Evolutionary conservation across 352 stramenopile species (phyloP).

Genomic region (Vaucheria bursata): DNA sequence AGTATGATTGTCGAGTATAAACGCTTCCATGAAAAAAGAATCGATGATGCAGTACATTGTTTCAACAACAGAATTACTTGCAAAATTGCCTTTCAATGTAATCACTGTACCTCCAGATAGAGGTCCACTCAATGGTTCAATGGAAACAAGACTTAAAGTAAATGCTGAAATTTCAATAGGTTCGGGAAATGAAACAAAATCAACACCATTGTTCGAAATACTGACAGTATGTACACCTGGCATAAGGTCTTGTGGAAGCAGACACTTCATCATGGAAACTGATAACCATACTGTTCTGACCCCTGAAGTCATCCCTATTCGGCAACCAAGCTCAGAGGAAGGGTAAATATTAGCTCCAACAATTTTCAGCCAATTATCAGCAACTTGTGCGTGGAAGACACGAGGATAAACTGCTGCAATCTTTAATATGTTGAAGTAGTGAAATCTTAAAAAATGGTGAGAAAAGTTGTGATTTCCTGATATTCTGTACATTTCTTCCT

Average conservation of each 20-base stretch:
- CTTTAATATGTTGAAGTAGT: no score
- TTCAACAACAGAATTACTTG: background rate
- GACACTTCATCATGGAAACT: constrained; percentile 24
- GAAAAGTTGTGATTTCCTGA: no score
- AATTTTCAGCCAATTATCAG: no score
- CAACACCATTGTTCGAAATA: constrained; percentile 40
- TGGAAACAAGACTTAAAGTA: background rate
- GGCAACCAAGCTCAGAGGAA: no score
- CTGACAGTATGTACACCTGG: constrained; percentile 14
- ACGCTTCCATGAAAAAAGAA: background rate
- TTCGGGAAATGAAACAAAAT: constrained; percentile 19
- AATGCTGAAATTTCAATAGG: no score
- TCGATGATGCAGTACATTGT: background rate
- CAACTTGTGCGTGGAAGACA: no score
- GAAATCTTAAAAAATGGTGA: no score
- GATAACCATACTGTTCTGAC: constrained; percentile 30
- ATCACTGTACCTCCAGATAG: background rate
- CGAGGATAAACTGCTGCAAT: no score
- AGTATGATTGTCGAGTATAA: background rate
- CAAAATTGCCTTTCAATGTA: background rate
- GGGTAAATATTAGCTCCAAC: no score
- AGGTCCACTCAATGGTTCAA: background rate
- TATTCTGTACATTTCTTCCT: no score
- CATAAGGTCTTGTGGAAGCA: constrained; percentile 1
- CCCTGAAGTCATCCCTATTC: no score